Conservation (phyloP, 169 alveolate genomes). For the Blepharisma undulans region DNA sequence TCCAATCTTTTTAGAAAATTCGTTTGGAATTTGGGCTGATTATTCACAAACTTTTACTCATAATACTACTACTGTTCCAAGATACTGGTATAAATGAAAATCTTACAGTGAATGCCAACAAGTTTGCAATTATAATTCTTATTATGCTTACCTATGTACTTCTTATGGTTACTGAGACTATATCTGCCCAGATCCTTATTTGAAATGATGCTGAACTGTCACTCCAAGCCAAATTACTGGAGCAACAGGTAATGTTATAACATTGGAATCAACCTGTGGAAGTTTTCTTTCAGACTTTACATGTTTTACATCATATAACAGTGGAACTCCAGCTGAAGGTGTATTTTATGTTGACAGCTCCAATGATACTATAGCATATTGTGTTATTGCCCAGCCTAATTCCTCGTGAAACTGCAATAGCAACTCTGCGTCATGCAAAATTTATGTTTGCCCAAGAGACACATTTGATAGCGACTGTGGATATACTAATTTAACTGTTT, state of each 20-base stretch:
- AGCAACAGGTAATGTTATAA: background rate
- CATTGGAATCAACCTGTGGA: background rate
- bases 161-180: no score
- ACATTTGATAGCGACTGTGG: background rate
- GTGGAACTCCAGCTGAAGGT: background rate
- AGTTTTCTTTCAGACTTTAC: background rate
- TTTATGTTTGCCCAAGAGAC: background rate
- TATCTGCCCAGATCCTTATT: background rate
- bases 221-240: background rate
- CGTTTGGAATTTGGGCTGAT: background rate
- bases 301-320: background rate
- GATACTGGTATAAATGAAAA: no score
- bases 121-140: no score
- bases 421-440: background rate
- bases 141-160: no score
- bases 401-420: background rate
- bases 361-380: background rate
- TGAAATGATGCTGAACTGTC: background rate
- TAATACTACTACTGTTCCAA: background rate
- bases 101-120: no score
- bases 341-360: background rate
- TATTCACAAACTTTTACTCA: background rate
- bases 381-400: background rate
- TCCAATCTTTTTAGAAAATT: background rate
- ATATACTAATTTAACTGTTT: background rate